A percentile compares a stretch with the other conserved stretches of the same genome.
phyloP scores from a whole-genome alignment of 2,329 filamentous ascomycete species.

The Tolypocladium ovalisporum region DNA sequence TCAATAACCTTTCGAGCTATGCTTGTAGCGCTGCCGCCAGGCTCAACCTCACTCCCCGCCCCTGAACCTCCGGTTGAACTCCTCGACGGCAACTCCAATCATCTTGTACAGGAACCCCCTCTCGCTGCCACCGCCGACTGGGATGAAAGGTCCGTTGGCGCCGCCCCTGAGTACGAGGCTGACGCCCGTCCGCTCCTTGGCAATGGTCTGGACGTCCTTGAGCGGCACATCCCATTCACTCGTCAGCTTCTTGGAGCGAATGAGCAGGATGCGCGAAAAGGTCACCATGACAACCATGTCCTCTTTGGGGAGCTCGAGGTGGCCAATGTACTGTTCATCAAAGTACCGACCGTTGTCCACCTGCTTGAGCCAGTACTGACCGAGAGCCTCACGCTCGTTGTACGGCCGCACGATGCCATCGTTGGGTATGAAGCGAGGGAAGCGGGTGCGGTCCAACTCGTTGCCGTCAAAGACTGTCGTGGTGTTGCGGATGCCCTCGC shows the following conservation, averaged over 20 bases:
- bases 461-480: slow-evolving; percentile 96
- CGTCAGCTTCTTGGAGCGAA: slow-evolving; percentile 72
- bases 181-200: slow-evolving; percentile 90
- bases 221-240: slow-evolving; percentile 95
- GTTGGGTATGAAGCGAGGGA: slow-evolving; percentile 80
- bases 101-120: slow-evolving; percentile 53
- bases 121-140: slow-evolving; percentile 76
- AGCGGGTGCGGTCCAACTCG: slow-evolving; percentile 87
- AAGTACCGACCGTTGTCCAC: slow-evolving; percentile 97
- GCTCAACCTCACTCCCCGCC: slow-evolving; percentile 17
- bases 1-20: neutral
- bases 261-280: slow-evolving; percentile 77
- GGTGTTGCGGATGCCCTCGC: slow-evolving; percentile 95
- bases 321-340: slow-evolving; percentile 93
- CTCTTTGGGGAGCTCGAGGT: slow-evolving; percentile 80
- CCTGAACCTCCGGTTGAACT: slow-evolving; percentile 54
- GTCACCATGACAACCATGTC: slow-evolving; percentile 88
- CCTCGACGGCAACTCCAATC: slow-evolving; percentile 54
- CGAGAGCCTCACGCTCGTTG: slow-evolving; percentile 86
- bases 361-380: slow-evolving; percentile 98
- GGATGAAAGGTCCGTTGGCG: slow-evolving; percentile 88
- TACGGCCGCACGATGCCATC: slow-evolving; percentile 94
- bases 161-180: slow-evolving; percentile 81
- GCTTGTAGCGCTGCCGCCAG: neutral
- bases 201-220: slow-evolving; percentile 93